Percentiles rank a stretch among this genome's conserved stretches.
phyloP scores from a whole-genome alignment of 768 basidiomycete genomes.

The Boletus huronensis region DNA sequence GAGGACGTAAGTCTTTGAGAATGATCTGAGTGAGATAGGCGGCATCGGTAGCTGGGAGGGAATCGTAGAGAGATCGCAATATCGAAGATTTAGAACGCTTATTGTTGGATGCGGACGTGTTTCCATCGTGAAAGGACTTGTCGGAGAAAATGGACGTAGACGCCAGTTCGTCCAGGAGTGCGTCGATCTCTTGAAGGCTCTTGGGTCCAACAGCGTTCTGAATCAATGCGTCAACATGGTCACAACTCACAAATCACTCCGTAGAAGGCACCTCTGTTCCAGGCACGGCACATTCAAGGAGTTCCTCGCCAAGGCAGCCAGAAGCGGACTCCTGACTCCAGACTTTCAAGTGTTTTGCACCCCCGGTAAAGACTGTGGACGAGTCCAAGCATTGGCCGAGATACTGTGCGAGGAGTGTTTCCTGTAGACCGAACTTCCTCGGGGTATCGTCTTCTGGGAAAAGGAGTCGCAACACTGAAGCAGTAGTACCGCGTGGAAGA shows the following conservation, averaged over 20 bases:
- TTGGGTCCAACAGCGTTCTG: conserved; percentile 29
- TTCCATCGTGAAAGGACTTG: conserved; percentile 37
- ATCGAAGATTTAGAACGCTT: conserved; percentile 35
- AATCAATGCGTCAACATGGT: conserved; percentile 7
- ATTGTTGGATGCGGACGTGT: conserved; percentile 25
- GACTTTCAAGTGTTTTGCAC: conserved; percentile 25
- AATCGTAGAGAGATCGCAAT: conserved; percentile 56
- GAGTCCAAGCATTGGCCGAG: conserved; percentile 51
- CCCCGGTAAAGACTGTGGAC: conserved; percentile 27
- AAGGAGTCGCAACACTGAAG: conserved; percentile 66
- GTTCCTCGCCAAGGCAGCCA: conserved; percentile 72
- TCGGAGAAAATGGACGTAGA: conserved; percentile 60
- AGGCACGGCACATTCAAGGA: conserved; percentile 42
- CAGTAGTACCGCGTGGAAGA: conserved; percentile 51
- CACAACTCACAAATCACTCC: not conserved
- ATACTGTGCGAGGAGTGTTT: conserved; percentile 50
- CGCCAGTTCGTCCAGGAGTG: conserved; percentile 72
- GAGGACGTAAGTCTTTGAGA: conserved; percentile 78
- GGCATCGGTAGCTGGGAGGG: conserved; percentile 59
- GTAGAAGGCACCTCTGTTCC: conserved; percentile 31
- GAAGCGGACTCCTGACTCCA: conserved; percentile 43
- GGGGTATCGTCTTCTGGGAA: conserved; percentile 78
- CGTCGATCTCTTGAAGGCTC: conserved; percentile 51
- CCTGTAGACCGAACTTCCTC: conserved; percentile 72
- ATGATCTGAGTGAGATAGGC: conserved; percentile 82